Percentiles rank a stretch among this genome's conserved stretches.
Evolutionary conservation across 78 protist genomes (phyloP).

Genomic region (Planoprotostelium fungivorum): DNA sequence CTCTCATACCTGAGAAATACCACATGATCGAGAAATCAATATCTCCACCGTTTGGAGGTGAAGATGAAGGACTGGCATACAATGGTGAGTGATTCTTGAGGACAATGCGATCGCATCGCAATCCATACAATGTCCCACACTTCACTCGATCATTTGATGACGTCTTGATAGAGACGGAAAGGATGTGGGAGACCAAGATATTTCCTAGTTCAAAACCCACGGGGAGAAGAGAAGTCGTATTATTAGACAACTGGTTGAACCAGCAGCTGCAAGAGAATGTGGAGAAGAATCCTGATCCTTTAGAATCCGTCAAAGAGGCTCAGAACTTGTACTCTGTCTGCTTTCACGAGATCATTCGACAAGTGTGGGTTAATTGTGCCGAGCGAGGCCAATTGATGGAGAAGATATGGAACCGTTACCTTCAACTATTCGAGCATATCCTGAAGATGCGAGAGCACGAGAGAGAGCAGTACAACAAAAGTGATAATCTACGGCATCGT

Average conservation of each 20-base stretch:
- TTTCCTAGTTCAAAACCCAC: background rate
- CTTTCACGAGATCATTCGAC: background rate
- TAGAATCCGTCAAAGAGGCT: background rate
- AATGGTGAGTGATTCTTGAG: background rate
- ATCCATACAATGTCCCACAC: background rate
- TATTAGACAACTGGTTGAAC: background rate
- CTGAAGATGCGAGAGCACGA: conserved; percentile 2
- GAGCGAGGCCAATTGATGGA: conserved; percentile 1
- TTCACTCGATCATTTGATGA: too few relatives aligned
- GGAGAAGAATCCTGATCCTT: background rate
- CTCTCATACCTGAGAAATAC: background rate
- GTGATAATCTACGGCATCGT: too few relatives aligned
- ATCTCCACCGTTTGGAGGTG: background rate
- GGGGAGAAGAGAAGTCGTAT: background rate
- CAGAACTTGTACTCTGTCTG: background rate
- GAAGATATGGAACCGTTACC: conserved; percentile 3
- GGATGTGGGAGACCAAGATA: background rate
- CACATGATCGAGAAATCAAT: background rate
- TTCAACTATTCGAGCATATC: conserved; percentile 4
- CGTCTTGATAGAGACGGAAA: background rate
- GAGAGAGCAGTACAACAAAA: conserved; percentile 2
- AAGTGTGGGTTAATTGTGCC: background rate
- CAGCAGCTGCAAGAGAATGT: background rate
- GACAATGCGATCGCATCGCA: background rate
- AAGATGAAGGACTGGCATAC: background rate